These are phyloP conservation scores for Asterophora lycoperdoides DNA, from an alignment of 768 basidiomycete species.

Conservation along the genomic window DNA sequence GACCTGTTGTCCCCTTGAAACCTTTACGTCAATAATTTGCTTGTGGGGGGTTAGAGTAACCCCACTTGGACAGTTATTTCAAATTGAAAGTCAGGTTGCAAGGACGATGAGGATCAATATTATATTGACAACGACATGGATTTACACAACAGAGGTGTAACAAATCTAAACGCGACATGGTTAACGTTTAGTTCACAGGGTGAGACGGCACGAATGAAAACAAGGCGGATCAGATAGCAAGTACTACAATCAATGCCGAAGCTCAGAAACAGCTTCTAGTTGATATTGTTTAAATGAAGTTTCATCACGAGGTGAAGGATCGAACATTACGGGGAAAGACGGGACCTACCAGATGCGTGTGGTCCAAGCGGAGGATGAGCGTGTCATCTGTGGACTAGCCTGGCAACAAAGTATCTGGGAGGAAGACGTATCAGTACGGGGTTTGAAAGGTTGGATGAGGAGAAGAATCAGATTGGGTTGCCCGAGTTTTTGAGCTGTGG, in stretches of 20 bases:
- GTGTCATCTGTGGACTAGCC: no score
- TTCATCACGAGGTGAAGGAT: conserved; percentile 27
- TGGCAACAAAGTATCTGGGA: no score
- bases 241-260: conserved; percentile 54
- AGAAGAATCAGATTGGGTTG: conserved; percentile 66
- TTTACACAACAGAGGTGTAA: not conserved
- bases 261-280: conserved; percentile 92
- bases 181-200: conserved; percentile 8
- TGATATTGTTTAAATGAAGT: conserved; percentile 53
- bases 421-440: conserved; percentile 6
- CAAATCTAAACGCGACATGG: conserved; percentile 7
- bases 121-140: not conserved
- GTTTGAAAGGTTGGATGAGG: not conserved
- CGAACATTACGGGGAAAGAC: not conserved
- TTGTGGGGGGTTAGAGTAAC: no score
- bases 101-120: no score
- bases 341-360: not conserved
- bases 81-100: no score
- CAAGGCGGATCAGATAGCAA: conserved; percentile 29
- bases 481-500: conserved; percentile 86
- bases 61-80: no score
- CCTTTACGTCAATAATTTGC: no score
- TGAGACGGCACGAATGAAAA: not conserved
- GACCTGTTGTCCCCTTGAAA: no score
- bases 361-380: no score